Evolutionary conservation across 768 basidiomycete genomes (phyloP).

Genomic region (Amanita exitialis): DNA sequence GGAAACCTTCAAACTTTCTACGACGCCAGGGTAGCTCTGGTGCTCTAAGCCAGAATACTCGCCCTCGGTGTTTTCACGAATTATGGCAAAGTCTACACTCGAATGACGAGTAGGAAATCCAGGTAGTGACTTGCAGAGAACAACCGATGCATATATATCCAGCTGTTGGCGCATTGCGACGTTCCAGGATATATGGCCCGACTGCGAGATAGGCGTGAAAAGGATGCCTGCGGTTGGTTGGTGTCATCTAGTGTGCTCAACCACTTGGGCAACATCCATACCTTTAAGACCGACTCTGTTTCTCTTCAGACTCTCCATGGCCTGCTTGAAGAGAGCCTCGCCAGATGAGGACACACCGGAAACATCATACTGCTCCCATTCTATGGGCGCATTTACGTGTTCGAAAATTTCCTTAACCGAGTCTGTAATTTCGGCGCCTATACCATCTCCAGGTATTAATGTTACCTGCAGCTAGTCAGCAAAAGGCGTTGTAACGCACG

Average conservation of each 20-base stretch:
- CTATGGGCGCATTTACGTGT: conserved; percentile 94
- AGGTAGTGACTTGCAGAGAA: conserved; percentile 95
- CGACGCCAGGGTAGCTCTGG: conserved; percentile 96
- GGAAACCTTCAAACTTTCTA: conserved; percentile 95
- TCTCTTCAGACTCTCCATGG: conserved; percentile 95
- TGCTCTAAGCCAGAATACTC: conserved; percentile 99
- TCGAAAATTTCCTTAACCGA: conserved; percentile 99
- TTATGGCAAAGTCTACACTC: conserved; percentile 97
- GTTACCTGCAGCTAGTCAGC: conserved; percentile 54
- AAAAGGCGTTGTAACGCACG: background rate
- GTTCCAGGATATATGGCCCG: conserved; percentile 98
- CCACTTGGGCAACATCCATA: conserved; percentile 21
- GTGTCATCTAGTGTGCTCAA: background rate
- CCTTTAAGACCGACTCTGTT: conserved; percentile 99
- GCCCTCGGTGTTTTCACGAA: conserved; percentile 99
- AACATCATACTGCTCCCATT: conserved; percentile 98
- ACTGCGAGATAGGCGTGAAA: conserved; percentile 94
- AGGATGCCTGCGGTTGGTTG: conserved; percentile 65
- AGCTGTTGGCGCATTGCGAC: conserved; percentile 99
- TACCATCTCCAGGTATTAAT: conserved; percentile 95
- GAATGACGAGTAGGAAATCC: conserved; percentile 93
- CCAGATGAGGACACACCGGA: conserved; percentile 92
- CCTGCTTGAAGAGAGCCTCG: conserved; percentile 92
- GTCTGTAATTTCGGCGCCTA: conserved; percentile 94
- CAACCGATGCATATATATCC: conserved; percentile 98